Base-by-base conservation (phyloP, 495 filamentous ascomycete species). In the Hypoxylon lenormandii region DNA sequence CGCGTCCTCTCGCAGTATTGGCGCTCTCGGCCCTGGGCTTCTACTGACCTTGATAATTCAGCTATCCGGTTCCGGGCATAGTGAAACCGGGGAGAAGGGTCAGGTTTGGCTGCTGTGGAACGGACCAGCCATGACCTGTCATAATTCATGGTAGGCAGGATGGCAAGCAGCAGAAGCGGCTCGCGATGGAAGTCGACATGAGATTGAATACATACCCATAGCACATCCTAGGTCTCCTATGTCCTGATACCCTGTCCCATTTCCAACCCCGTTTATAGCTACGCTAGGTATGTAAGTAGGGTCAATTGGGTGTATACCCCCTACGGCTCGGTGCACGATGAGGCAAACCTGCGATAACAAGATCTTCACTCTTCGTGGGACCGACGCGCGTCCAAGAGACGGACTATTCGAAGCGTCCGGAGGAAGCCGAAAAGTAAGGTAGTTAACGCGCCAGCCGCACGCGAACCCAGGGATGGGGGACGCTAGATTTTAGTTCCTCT, bases 401-500 rank as follows among this genome's bases (percentile, higher is more conserved):
- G 30, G 30, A 21, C 10, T 43, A 49, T 48, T 72, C 28, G 54
- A 69, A 49, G 53, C 55, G 69, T 48, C 60, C 69, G 69, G 69
- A 69, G 69, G 60, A 66, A 55, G 38, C 69, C 69, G 69, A 71
- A 56, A 46, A 66, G 30, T 60, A 52, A 59, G 5, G 10, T 33
- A 7, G 6, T 68, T 49, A 48, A 67, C 63, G 69, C 54, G 69
- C 58, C 64, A 60, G 64, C 64, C 59, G 69, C 67, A 66, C 58
- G 57, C 62, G 68, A 66, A 66, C 63, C 62, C 62, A 66, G 23
- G 52, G 42, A 66, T 59, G 68, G 58, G 52, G 68, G 50, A 66
- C 62, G 68, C 68, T 66, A 66, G 58, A 28, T 30, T 23, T 58
- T 66, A 66, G 62, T 38, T 66, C 38, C 38, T 48, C 57, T 66